Evolutionary conservation across 139 green algal species (phyloP), one percentile per base, ranked within the genome.

Genomic region (Raphidocelis subcapitata): DNA sequence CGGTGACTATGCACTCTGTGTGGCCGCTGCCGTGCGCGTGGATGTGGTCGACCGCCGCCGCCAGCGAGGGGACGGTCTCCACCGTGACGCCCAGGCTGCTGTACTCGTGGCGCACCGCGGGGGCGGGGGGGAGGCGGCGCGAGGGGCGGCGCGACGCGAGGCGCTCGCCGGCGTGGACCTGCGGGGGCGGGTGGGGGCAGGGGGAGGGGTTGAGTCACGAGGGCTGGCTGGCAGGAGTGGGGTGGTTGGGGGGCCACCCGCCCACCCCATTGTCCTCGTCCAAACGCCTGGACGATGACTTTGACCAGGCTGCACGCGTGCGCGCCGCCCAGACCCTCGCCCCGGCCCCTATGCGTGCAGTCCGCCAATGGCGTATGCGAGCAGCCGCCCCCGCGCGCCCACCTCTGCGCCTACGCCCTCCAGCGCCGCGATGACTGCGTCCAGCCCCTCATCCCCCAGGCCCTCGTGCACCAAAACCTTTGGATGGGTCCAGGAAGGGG

Each of bases 21-120:
- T 98, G 93, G 18, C 79, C 72, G 69, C 79, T 91, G 68, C 94
- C 93, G 78, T 96, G 77, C 12, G 63, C 65, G 82, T 99, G 95
- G 57, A 98, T 96, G 84, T 97, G 85, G 65, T 97, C 90, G 23
- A 98, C 93, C 21, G 94, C 94, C 44, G 87, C 86, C 8, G 88
- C 29, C 85, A 96, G 81, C 47, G 69, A 68, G 31, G 76, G 66
- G 59, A 98, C 95, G 33, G 98, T 77, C 84, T 98, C 95, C 24
- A 99, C 33, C 1, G 93, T 95, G 2, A 93, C 82, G 1, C 89
- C 86, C 61, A 90, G 61, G 36, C 75, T 85, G 56, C 88, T 89
- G 85, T 99, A 99, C 86, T 99, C 96, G 74, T 96, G 83, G 18
- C 87, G 85, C 1, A 76, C 41, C 1, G 78, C 74, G 12, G 90